Base-by-base conservation (phyloP, 805 yeast species). In the Candida nonsorbophila region DNA sequence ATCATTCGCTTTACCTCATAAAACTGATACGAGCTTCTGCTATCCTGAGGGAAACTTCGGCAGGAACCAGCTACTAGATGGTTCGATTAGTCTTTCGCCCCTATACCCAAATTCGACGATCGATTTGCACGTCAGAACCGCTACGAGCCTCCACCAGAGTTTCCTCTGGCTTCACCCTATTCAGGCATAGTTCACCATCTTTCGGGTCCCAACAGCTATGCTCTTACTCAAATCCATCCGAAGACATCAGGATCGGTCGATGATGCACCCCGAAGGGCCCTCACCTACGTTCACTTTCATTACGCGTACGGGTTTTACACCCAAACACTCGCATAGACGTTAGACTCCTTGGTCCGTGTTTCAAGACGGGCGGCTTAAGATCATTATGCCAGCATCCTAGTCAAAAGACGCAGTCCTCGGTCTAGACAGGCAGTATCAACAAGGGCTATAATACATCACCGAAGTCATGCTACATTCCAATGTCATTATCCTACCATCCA, bases 111-210 rank as follows among this genome's bases (percentile, higher is more conserved):
- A 56, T 54, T 55, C 58, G 61, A 57, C 61, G 62, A 55, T 55
- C 61, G 62, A 56, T 55, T 57, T 57, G 62, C 62, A 57, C 62
- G 61, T 58, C 62, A 58, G 62, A 57, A 56, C 61, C 60, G 61
- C 62, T 56, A 51, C 60, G 65, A 55, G 61, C 61, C 60, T 56
- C 63, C 62, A 55, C 63, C 62, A 55, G 62, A 56, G 61, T 56
- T 55, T 56, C 62, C 62, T 56, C 63, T 54, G 62, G 62, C 63
- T 56, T 56, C 60, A 55, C 63, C 62, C 63, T 55, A 55, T 55
- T 54, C 62, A 57, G 61, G 62, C 59, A 57, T 57, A 57, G 62
- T 55, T 55, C 62, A 57, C 64, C 62, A 57, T 57, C 64, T 56
- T 36, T 57, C 62, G 62, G 62, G 62, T 57, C 63, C 63, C 62